Evolutionary conservation across 2,329 filamentous ascomycete species (phyloP), one percentile per base, ranked within the genome.

Genomic region (Cladosporium sp.): DNA sequence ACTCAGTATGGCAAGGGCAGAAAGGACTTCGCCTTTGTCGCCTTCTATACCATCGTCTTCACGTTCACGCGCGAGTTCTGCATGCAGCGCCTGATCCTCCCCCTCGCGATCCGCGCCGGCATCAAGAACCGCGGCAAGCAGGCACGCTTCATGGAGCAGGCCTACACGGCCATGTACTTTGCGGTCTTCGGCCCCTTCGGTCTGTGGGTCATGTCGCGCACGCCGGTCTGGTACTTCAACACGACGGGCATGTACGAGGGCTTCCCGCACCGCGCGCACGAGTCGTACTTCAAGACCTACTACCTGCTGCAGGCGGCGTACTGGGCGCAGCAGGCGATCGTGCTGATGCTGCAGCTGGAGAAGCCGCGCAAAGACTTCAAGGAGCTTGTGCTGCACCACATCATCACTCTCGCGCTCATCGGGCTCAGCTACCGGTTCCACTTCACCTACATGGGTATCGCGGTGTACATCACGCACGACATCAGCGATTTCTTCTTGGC

Each of bases 141-240:
- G 65, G 81, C 85, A 13, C 85, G 91, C 33, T 96, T 95, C 77
- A 93, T 95, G 88, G 91, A 97, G 71, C 91, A 97, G 73, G 83
- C 86, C 66, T 97, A 97, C 73, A 95, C 91, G 1, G 91, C 90
- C 22, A 75, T 95, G 50, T 96, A 97, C 78, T 95, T 95, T 70
- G 82, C 72, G 42, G 68, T 93, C 54, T 84, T 95, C 53, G 89
- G 89, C 1, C 90, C 90, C 1, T 85, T 84, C 52, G 91, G 91
- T 50, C 70, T 96, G 64, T 96, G 86, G 68, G 87, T 96, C 68
- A 96, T 97, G 91, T 86, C 81, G 65, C 79, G 81, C 57, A 92
- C 89, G n/a, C 85, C 90, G 7, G 83, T 96, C 40, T 96, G 90
- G 92, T 96, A 95, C 71, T 96, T 95, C 79, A 91, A 95, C 74